Base-by-base conservation (phyloP, 768 basidiomycete species). In the Podaxis pistillaris region DNA sequence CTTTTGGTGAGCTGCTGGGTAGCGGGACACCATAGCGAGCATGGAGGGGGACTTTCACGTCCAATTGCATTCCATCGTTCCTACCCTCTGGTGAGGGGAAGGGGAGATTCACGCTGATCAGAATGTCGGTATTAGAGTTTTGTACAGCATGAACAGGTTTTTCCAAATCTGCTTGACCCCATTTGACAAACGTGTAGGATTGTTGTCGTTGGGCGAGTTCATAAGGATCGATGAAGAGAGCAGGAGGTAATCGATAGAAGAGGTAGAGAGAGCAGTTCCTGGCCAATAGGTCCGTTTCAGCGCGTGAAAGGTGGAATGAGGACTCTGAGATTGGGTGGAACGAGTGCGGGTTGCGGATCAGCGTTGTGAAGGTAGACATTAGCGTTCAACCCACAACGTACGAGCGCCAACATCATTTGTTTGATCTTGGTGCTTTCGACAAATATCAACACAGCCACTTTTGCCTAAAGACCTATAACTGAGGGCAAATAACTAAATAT, bases 131-230 rank as follows among this genome's bases (percentile, higher is more conserved):
- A 24, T 49, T 30, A 7, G 40, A 47, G 7, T 19, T 53, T 22
- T 44, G 11, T 4, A 62, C 52, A 2, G 60, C 60, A 24, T 62
- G 52, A 6, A 55, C 53, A 33, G 60, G 60, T 33, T 55, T 54
- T 55, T 62, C 60, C 6, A 62, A 30, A 30, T 62, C 60, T 11
- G 19, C 28, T 36, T 41, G 53, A 1, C 60, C 60, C 60, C 60
- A 62, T 19, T 47, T 44, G n/a, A 62, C 12, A 36, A 62, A 62
- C 13, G 60, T 62, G 41, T 62, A 62, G 4, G 52, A 46, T 36
- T 37, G 28, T 33, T 55, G 60, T 46, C 60, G 60, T 36, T 62
- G 60, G 4, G 30, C 60, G 44, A 62, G 60, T 33, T 62, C 60
- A 40, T 55, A 62, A 1, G 60, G 60, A 28, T 62, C 60, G 12